Conservation (phyloP, 352 stramenopile genomes). For the Phytophthora sojae region DNA sequence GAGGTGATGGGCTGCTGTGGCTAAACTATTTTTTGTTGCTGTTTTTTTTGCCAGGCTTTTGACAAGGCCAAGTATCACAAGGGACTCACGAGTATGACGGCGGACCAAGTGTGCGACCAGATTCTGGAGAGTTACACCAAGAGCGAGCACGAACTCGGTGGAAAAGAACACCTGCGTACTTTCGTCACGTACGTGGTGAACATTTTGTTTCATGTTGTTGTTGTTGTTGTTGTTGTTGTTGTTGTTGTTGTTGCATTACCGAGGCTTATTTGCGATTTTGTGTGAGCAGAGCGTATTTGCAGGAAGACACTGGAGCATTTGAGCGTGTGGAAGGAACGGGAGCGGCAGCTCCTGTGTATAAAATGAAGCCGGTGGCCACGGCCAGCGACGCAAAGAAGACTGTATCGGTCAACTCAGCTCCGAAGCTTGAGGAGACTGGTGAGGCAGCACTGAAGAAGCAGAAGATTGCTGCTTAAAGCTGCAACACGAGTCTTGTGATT, state of each 20-base stretch:
- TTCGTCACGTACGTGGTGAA: conserved; percentile 71
- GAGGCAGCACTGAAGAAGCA: conserved; percentile 50
- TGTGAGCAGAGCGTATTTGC: conserved; percentile 42
- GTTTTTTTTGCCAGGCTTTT: conserved; percentile 56
- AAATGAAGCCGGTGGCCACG: conserved; percentile 36
- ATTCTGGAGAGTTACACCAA: conserved; percentile 80
- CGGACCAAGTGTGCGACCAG: conserved; percentile 72
- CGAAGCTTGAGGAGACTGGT: conserved; percentile 27
- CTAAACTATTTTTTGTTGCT: background rate
- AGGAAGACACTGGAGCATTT: conserved; percentile 46
- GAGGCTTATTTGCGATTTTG: background rate
- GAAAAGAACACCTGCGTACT: conserved; percentile 63
- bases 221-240: background rate
- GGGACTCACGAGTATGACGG: conserved; percentile 51
- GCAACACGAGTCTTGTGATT: background rate
- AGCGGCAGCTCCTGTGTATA: conserved; percentile 35
- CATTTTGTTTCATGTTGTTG: background rate
- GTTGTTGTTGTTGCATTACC: background rate
- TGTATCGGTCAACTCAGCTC: conserved; percentile 3
- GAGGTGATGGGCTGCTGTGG: background rate
- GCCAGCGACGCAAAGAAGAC: conserved; percentile 28
- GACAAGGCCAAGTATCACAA: conserved; percentile 83
- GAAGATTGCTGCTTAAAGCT: conserved; percentile 34
- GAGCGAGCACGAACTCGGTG: conserved; percentile 80
- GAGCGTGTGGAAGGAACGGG: conserved; percentile 31